Conservation (phyloP, 805 yeast species). For the Candida insectorum region DNA sequence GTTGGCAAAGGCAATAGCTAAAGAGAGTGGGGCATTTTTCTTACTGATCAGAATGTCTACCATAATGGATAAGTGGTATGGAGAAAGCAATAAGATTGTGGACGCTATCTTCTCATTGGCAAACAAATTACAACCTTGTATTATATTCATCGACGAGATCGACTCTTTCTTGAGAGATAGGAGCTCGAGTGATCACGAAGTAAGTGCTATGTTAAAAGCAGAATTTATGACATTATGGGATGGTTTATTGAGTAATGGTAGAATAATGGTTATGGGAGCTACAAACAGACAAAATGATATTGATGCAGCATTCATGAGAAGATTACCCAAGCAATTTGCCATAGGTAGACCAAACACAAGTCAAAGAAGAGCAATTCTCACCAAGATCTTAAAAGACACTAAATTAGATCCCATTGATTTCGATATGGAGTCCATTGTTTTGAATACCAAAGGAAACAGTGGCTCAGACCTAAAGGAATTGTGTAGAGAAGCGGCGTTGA, state of each 20-base stretch:
- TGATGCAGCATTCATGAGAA: conserved; percentile 86
- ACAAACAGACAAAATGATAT: conserved; percentile 91
- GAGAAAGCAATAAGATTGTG: conserved; percentile 90
- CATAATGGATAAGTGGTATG: conserved; percentile 96
- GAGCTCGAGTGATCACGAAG: conserved; percentile 83
- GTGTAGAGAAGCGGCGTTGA: conserved; percentile 90
- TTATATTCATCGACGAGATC: conserved; percentile 92
- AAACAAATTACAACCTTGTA: conserved; percentile 86
- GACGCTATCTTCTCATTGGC: conserved; percentile 93
- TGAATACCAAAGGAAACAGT: conserved; percentile 60
- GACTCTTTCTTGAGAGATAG: conserved; percentile 92
- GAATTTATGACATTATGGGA: conserved; percentile 99
- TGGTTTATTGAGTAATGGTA: conserved; percentile 74
- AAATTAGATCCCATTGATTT: conserved; percentile 53
- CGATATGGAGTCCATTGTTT: conserved; percentile 57
- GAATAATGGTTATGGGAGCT: conserved; percentile 88
- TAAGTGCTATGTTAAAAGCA: conserved; percentile 90
- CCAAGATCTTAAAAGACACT: conserved; percentile 66
- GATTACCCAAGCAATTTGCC: conserved; percentile 88
- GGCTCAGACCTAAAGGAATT: conserved; percentile 91
- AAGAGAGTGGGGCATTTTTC: conserved; percentile 88
- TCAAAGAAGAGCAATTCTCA: conserved; percentile 69
- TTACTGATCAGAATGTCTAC: conserved; percentile 89
- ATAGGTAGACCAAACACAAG: conserved; percentile 65
- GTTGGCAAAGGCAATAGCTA: conserved; percentile 93